Conservation (phyloP, 2,329 filamentous ascomycete genomes). For the Bipolaris cookei region DNA sequence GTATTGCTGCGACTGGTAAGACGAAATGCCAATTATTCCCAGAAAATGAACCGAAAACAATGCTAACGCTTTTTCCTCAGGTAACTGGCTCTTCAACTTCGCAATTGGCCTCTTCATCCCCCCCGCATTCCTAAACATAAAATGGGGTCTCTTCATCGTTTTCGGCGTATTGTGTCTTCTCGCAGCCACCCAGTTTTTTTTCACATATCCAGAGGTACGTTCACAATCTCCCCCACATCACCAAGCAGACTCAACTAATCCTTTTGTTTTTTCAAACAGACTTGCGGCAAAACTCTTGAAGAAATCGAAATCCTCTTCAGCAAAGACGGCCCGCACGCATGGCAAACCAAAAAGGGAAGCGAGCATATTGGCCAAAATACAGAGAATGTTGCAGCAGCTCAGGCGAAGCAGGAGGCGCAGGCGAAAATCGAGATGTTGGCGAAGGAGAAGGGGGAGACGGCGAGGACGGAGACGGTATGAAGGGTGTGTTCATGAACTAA, state of each 20-base stretch:
- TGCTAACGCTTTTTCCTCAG: constrained; percentile 24
- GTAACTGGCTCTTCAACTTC: constrained; percentile 67
- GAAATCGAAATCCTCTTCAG: constrained; percentile 76
- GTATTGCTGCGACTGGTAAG: constrained; percentile 65
- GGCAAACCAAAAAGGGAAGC: constrained; percentile 55
- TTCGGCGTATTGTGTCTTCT: constrained; percentile 74
- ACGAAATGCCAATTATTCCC: not conserved
- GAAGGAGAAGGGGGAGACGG: constrained; percentile 23
- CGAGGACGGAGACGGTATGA: constrained; percentile 14
- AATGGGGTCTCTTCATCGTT: constrained; percentile 71
- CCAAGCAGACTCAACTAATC: not conserved
- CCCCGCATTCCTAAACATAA: constrained; percentile 64
- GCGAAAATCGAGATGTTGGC: constrained; percentile 30
- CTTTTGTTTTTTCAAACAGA: constrained; percentile 43
- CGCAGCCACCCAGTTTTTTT: constrained; percentile 71
- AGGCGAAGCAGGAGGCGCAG: constrained; percentile 35
- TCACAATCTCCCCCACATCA: not conserved
- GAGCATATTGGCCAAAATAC: constrained; percentile 35
- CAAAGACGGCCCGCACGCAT: constrained; percentile 61
- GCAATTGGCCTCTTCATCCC: constrained; percentile 63
- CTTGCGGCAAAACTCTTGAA: constrained; percentile 75
- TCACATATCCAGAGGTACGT: constrained; percentile 65
- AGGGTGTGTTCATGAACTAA: too few relatives aligned
- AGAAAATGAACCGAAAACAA: constrained; percentile 33
- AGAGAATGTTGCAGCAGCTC: constrained; percentile 29